These are phyloP conservation scores for Collybia sp. DNA, from an alignment of 768 basidiomycete species.

Conservation along the genomic window DNA sequence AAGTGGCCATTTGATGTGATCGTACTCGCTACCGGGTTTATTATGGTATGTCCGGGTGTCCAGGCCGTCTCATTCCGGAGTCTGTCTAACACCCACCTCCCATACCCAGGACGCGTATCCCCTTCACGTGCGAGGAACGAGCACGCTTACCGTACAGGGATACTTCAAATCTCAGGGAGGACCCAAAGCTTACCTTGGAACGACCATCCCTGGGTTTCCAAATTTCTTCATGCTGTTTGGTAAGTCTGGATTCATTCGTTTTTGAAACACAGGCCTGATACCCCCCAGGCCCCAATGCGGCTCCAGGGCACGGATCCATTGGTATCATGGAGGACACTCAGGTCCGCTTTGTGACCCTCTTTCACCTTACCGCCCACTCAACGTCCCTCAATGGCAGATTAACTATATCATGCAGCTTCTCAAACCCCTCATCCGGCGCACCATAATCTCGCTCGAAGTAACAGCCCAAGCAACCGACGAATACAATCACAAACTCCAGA, in stretches of 20 bases:
- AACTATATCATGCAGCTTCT: slow-evolving; percentile 29
- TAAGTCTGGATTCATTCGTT: slow-evolving; percentile 3
- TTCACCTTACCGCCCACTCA: not conserved
- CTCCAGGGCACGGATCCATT: slow-evolving; percentile 40
- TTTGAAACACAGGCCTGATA: not conserved
- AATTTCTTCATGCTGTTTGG: slow-evolving; percentile 39
- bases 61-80: not conserved
- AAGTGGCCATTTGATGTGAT: slow-evolving; percentile 30
- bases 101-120: slow-evolving; percentile 26
- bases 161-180: slow-evolving; percentile 35
- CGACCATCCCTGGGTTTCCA: slow-evolving; percentile 38
- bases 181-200: slow-evolving; percentile 40
- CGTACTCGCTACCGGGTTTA: slow-evolving; percentile 34
- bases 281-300: slow-evolving; percentile 35
- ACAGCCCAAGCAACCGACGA: slow-evolving; percentile 11
- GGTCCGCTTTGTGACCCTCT: slow-evolving; percentile 14
- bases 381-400: slow-evolving; percentile 20
- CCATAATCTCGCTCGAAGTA: slow-evolving; percentile 10
- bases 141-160: slow-evolving; percentile 28
- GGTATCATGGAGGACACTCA: slow-evolving; percentile 39
- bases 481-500: slow-evolving; percentile 16
- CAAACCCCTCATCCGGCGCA: slow-evolving; percentile 14
- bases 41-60: slow-evolving; percentile 13
- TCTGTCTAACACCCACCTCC: not conserved
- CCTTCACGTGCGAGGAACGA: slow-evolving; percentile 23